Evolutionary conservation across 1,284 basidiomycete genomes (phyloP).

Genomic region (Marasmius sp.): DNA sequence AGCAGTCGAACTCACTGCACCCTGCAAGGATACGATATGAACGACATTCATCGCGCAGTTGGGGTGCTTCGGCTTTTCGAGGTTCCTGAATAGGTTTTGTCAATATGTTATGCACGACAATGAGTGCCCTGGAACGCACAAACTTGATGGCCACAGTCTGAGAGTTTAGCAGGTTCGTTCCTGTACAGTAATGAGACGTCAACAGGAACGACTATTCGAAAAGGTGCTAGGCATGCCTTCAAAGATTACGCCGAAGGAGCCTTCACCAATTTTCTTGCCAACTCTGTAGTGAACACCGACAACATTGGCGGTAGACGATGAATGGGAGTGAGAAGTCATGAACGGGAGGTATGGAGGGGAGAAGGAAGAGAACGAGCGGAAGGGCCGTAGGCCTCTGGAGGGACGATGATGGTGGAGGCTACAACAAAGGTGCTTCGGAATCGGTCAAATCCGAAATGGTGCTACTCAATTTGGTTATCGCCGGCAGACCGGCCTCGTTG

Average conservation of each 20-base stretch:
- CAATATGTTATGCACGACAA: not conserved
- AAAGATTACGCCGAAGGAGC: constrained; percentile 96
- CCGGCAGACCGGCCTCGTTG: not conserved
- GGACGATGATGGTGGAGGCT: not conserved
- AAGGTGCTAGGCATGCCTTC: constrained; percentile 60
- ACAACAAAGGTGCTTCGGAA: not conserved
- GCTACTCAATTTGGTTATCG: not conserved
- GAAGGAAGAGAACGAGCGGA: constrained; percentile 19
- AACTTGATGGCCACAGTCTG: constrained; percentile 98
- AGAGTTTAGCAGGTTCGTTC: constrained; percentile 92
- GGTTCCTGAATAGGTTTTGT: constrained; percentile 68
- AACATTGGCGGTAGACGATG: constrained; percentile 55
- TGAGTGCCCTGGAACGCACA: constrained; percentile 51
- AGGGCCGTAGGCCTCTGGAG: constrained; percentile 20
- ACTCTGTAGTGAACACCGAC: constrained; percentile 85
- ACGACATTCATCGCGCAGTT: constrained; percentile 94
- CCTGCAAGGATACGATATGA: constrained; percentile 95
- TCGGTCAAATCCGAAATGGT: not conserved
- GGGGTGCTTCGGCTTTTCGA: constrained; percentile 94
- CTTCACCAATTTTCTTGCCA: constrained; percentile 83
- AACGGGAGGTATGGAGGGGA: constrained; percentile 19
- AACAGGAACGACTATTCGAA: constrained; percentile 1
- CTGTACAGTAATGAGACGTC: constrained; percentile 38
- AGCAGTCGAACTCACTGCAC: constrained; percentile 66
- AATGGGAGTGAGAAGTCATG: constrained; percentile 50